A percentile compares a stretch with the other conserved stretches of the same genome.
Conservation (phyloP, 2,329 filamentous ascomycete genomes). For the Xylaria sp. region DNA sequence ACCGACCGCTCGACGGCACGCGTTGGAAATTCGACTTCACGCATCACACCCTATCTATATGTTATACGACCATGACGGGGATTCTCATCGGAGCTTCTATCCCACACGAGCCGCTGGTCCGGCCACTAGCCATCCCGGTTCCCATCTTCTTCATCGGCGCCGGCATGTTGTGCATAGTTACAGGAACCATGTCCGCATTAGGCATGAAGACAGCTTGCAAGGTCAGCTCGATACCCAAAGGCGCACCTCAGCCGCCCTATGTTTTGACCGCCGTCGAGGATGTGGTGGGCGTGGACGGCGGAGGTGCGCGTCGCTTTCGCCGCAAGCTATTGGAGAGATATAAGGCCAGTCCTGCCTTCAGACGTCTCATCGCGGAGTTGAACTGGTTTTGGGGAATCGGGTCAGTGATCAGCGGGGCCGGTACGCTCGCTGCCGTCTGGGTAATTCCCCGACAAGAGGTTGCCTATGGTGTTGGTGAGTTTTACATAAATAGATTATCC, state of each 20-base stretch:
- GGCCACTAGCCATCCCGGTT: slow-evolving; percentile 62
- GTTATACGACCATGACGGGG: slow-evolving; percentile 60
- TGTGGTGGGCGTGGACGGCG: slow-evolving; percentile 72
- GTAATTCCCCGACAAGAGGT: slow-evolving; percentile 56
- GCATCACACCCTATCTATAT: slow-evolving; percentile 58
- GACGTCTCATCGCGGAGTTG: slow-evolving; percentile 62
- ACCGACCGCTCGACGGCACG: slow-evolving; percentile 60
- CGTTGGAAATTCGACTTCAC: slow-evolving; percentile 63
- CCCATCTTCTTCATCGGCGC: slow-evolving; percentile 61
- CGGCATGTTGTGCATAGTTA: slow-evolving; percentile 54
- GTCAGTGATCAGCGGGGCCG: slow-evolving; percentile 57
- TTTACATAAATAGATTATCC: not conserved
- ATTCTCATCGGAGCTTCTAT: slow-evolving; percentile 62
- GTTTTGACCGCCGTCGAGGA: slow-evolving; percentile 75
- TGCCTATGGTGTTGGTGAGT: slow-evolving; percentile 56
- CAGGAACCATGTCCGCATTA: slow-evolving; percentile 51
- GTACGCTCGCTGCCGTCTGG: slow-evolving; percentile 59
- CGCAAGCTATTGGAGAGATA: slow-evolving; percentile 62
- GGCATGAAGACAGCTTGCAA: slow-evolving; percentile 63
- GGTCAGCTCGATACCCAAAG: slow-evolving; percentile 71
- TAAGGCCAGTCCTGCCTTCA: slow-evolving; percentile 63
- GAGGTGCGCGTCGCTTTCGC: slow-evolving; percentile 64
- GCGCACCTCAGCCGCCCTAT: slow-evolving; percentile 66
- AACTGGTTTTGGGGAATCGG: slow-evolving; percentile 68
- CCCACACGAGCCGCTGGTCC: slow-evolving; percentile 60